phyloP scores from a whole-genome alignment of 106 monocot genomes.

The Dioscorea zingiberensis region DNA sequence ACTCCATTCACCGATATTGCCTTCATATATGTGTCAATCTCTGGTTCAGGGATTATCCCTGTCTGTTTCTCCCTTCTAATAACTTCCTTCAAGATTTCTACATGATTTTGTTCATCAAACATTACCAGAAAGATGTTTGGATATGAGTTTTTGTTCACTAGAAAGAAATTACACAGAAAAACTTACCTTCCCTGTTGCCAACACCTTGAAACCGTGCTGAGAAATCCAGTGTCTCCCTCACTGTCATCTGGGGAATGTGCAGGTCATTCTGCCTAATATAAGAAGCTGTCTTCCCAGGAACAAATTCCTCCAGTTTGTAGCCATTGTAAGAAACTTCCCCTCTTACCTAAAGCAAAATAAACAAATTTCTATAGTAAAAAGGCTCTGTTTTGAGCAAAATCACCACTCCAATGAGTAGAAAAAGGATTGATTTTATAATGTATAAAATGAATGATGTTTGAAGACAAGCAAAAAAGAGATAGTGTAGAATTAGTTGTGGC shows the following conservation, averaged over 20 bases:
- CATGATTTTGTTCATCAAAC: not conserved
- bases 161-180: not conserved
- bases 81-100: not conserved
- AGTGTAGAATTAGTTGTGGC: too few species aligned
- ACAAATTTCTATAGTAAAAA: too few species aligned
- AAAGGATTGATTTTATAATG: too few species aligned
- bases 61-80: not conserved
- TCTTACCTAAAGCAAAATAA: not conserved
- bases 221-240: conserved; percentile 5
- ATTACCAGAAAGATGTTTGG: not conserved
- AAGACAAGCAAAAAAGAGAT: too few species aligned
- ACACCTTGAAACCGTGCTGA: conserved; percentile 9
- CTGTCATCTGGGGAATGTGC: conserved; percentile 7
- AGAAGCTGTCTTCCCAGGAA: conserved; percentile 2
- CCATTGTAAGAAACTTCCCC: not conserved
- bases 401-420: too few species aligned
- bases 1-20: too few species aligned
- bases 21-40: not conserved
- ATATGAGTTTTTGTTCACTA: not conserved
- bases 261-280: conserved; percentile 4
- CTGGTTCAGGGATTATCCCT: not conserved
- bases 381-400: too few species aligned
- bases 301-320: not conserved
- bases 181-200: not conserved
- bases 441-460: too few species aligned